Evolutionary conservation across 176 grass and related monocot species (phyloP), one percentile per base, ranked within the genome.

Genomic region (Elymus sibiricus): DNA sequence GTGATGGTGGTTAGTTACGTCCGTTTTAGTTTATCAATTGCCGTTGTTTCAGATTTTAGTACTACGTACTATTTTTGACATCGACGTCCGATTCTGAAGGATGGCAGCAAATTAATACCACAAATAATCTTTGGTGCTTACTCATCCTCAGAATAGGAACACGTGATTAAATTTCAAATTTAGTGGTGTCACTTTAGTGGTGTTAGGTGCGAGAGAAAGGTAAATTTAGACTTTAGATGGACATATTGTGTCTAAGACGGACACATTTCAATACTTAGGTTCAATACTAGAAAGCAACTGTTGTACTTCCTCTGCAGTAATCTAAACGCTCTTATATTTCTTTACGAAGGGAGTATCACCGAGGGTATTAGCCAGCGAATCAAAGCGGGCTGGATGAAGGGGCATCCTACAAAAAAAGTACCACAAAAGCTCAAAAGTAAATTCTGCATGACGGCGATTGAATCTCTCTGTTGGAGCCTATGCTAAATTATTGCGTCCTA

Each of bases 11-110:
- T 43, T 37, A 25, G 28, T 69, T 49, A 73, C 74, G 16, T 39
- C 60, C 39, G 22, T 65, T 74, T 8, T 77, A 47, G 35, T 85
- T 74, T 38, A 75, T 75, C 64, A 32, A 26, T 49, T 42, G 14
- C 25, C 11, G 67, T 67, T 28, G 46, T 27, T 64, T 22, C 34
- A 55, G 65, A 86, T 64, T 37, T 47, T 22, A 58, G 73, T 56
- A 51, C 28, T 32, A 2, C 9, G n/a, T 42, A 17, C 49, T 53
- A 2, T 51, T 73, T 9, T 79, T 66, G 19, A 89, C 46, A 43
- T 84, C 76, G 43, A 71, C 25, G 69, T 84, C 61, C 58, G 56
- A 84, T 76, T 84, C 70, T 35, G 4, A 63, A 63, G 15, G n/a
- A 39, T 11, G 1, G n/a, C 25, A 69, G 19, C 39, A 37, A 6